Evolutionary conservation across 2,329 filamentous ascomycete species (phyloP).

Genomic region (Tolypocladium sp.): DNA sequence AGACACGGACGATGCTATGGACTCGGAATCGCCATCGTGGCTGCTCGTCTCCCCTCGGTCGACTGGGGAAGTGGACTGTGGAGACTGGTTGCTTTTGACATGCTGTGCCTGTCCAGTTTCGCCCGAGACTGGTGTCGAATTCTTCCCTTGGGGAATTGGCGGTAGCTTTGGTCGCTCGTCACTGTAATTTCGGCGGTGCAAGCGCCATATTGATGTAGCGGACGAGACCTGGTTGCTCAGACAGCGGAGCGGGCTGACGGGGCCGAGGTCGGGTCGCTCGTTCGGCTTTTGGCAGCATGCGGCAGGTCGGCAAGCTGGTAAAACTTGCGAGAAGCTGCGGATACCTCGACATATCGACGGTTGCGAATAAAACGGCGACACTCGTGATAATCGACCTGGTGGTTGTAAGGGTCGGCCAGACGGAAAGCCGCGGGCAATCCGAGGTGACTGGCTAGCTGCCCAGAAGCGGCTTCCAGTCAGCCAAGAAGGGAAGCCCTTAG

Average conservation of each 20-base stretch:
- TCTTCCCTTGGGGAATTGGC: not conserved
- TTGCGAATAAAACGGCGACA: not conserved
- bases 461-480: constrained; percentile 24
- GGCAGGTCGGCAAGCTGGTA: not conserved
- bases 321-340: not conserved
- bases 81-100: not conserved
- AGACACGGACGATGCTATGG: constrained; percentile 42
- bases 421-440: constrained; percentile 1
- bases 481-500: constrained; percentile 27
- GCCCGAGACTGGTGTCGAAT: not conserved
- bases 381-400: constrained; percentile 2
- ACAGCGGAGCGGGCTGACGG: not conserved
- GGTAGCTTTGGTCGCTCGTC: not conserved
- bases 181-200: not conserved
- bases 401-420: not conserved
- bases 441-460: constrained; percentile 14
- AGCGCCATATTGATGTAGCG: not conserved
- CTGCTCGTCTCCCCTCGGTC: constrained; percentile 3
- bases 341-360: not conserved
- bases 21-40: constrained; percentile 21
- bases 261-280: not conserved
- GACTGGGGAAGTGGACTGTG: not conserved
- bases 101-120: not conserved
- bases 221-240: not conserved
- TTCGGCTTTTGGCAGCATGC: not conserved